These are phyloP conservation scores for Scedosporium minutisporum DNA, from an alignment of 2,329 filamentous ascomycete genomes.

Conservation along the genomic window DNA sequence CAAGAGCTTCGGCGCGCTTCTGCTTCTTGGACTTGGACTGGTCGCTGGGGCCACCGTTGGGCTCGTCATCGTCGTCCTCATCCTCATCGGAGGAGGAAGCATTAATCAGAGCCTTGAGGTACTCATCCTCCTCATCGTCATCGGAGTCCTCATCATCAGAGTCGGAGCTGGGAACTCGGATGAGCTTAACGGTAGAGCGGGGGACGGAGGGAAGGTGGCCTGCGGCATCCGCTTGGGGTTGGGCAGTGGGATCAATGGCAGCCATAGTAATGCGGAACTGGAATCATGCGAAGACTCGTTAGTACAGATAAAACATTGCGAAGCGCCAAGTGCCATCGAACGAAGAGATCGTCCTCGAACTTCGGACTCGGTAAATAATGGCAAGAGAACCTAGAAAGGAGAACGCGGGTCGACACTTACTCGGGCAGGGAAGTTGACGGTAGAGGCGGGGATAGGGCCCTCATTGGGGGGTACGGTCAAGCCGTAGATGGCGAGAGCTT, in stretches of 20 bases:
- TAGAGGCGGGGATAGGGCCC: constrained; percentile 67
- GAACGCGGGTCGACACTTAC: constrained; percentile 43
- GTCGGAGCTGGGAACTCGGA: constrained; percentile 58
- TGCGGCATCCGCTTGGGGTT: constrained; percentile 54
- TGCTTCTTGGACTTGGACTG: constrained; percentile 78
- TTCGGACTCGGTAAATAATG: too few species aligned
- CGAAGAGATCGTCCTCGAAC: too few species aligned
- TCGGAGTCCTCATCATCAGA: constrained; percentile 44
- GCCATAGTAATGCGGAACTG: constrained; percentile 99
- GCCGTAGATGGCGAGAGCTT: constrained; percentile 77
- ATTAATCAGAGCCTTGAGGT: constrained; percentile 43
- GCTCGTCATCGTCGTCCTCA: constrained; percentile 53
- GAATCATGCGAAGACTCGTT: constrained; percentile 12
- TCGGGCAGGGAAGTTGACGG: constrained; percentile 66
- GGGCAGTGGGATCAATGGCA: constrained; percentile 82
- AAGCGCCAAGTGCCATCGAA: too few species aligned
- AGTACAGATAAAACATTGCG: constrained; percentile 12
- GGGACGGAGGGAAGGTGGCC: constrained; percentile 52
- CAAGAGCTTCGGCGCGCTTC: constrained; percentile 64
- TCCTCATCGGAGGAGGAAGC: constrained; percentile 41
- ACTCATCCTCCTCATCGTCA: constrained; percentile 58
- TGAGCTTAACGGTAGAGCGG: constrained; percentile 82
- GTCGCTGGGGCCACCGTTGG: constrained; percentile 85
- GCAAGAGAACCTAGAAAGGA: too few species aligned
- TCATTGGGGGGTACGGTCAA: constrained; percentile 82